phyloP scores from a whole-genome alignment of 108 stramenopile species.

The Nitzschia inconspicua region DNA sequence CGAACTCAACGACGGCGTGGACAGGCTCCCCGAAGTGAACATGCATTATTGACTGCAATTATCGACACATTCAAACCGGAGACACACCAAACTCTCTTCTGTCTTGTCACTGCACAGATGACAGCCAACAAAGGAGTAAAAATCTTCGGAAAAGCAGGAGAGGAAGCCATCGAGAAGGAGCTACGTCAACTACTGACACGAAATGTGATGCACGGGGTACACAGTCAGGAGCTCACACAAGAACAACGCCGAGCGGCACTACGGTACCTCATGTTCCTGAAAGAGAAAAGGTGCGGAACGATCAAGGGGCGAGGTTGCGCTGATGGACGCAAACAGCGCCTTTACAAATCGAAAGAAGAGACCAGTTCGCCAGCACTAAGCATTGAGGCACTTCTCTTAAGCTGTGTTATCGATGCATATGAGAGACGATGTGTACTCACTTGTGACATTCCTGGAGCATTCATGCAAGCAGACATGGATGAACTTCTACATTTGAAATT shows the following conservation, averaged over 20 bases:
- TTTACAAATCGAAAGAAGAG: constrained; percentile 19
- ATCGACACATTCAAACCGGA: too few species aligned
- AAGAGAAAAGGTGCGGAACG: constrained; percentile 16
- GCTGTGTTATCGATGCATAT: constrained; percentile 18
- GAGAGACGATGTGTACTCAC: constrained; percentile 32
- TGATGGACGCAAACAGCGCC: constrained; percentile 24
- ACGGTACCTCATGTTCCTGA: constrained; percentile 31
- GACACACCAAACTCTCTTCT: too few species aligned
- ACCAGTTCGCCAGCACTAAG: constrained; percentile 24
- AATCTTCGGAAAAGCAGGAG: constrained; percentile 30
- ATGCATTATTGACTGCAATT: too few species aligned
- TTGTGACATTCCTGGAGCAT: constrained; percentile 31
- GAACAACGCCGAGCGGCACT: constrained; percentile 12
- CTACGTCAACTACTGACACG: constrained; percentile 34
- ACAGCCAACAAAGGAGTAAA: constrained; percentile 29
- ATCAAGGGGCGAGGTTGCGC: constrained; percentile 35
- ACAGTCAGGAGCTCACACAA: neutral
- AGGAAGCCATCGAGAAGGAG: constrained; percentile 32
- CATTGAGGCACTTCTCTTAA: constrained; percentile 9
- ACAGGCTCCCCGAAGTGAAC: too few species aligned
- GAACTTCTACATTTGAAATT: constrained; percentile 22
- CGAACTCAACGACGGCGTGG: too few species aligned
- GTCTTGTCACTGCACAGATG: too few species aligned
- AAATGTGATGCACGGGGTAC: constrained; percentile 23
- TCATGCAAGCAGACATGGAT: constrained; percentile 27